Evolutionary conservation across 805 yeast genomes (phyloP).

Genomic region (Suhomyces faveliae): DNA sequence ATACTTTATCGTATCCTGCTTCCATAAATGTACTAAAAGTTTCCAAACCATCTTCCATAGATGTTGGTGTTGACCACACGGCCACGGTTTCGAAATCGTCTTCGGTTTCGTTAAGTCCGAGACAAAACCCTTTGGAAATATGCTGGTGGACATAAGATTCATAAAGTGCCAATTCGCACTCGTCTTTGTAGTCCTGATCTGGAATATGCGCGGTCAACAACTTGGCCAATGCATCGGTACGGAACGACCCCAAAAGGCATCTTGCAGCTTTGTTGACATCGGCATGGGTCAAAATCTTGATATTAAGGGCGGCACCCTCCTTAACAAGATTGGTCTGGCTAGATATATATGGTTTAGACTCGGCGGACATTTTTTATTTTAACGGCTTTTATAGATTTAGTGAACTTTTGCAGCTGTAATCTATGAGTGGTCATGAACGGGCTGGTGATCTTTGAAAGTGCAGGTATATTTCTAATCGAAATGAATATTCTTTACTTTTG

Average conservation of each 20-base stretch:
- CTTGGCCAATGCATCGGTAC: slow-evolving; percentile 34
- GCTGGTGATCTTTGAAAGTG: too few relatives aligned
- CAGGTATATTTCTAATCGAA: too few relatives aligned
- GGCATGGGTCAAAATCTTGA: slow-evolving; percentile 9
- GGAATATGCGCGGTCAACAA: slow-evolving; percentile 26
- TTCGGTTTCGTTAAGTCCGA: slow-evolving; percentile 48
- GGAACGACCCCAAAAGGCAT: slow-evolving; percentile 37
- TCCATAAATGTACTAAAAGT: slow-evolving; percentile 47
- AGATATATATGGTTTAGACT: not conserved
- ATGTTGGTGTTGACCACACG: slow-evolving; percentile 51
- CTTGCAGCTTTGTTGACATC: slow-evolving; percentile 37
- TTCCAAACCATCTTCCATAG: slow-evolving; percentile 41
- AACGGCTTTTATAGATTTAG: too few relatives aligned
- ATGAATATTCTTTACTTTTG: too few relatives aligned
- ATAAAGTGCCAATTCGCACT: slow-evolving; percentile 41
- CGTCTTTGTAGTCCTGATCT: slow-evolving; percentile 14
- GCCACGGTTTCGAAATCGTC: slow-evolving; percentile 52
- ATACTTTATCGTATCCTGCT: slow-evolving; percentile 52
- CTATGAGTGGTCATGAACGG: too few relatives aligned
- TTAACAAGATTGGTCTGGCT: not conserved
- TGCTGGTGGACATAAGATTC: slow-evolving; percentile 53
- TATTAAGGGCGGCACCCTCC: slow-evolving; percentile 3
- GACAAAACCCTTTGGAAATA: slow-evolving; percentile 47
- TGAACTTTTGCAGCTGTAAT: too few relatives aligned
- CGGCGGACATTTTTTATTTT: slow-evolving; percentile 2